A percentile compares a stretch with the other conserved stretches of the same genome.
These are phyloP conservation scores for Microdochium trichocladiopsis DNA, from an alignment of 2,329 filamentous ascomycete genomes.

Conservation along the genomic window DNA sequence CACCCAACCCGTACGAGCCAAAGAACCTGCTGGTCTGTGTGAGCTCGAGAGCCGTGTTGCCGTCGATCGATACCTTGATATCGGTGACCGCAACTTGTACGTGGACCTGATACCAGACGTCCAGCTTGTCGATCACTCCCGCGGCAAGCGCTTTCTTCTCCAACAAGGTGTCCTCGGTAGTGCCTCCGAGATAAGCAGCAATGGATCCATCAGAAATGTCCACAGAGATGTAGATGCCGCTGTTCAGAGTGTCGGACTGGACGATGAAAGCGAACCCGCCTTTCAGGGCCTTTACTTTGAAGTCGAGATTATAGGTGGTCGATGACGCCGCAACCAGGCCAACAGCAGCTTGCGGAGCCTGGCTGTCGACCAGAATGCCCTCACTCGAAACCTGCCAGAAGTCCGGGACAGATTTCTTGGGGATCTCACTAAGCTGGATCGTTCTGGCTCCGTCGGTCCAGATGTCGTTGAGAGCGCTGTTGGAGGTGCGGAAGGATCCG, in stretches of 20 bases:
- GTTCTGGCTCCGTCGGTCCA: conserved; percentile 22
- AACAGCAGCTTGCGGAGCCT: conserved; percentile 15
- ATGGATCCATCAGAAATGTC: conserved; percentile 8
- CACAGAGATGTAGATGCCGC: conserved; percentile 19
- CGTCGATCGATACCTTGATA: conserved; percentile 11
- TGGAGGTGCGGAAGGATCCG: conserved; percentile 19
- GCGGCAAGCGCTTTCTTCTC: neutral
- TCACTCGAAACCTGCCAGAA: too few relatives aligned
- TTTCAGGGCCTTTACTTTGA: conserved; percentile 17
- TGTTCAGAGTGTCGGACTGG: conserved; percentile 19
- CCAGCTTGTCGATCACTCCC: conserved; percentile 1
- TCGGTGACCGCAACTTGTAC: conserved; percentile 10
- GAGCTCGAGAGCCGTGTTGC: conserved; percentile 11
- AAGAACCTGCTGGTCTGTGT: conserved; percentile 16
- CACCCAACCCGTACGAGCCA: conserved; percentile 23
- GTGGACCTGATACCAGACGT: conserved; percentile 6
- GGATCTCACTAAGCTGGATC: conserved; percentile 21
- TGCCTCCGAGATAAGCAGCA: conserved; percentile 8
- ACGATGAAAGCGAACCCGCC: conserved; percentile 21
- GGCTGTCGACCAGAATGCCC: too few relatives aligned
- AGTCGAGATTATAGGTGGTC: conserved; percentile 12
- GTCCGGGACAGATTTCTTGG: conserved; percentile 14
- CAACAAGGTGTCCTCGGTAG: conserved; percentile 1
- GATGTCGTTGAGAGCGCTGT: conserved; percentile 17
- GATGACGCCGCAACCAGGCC: conserved; percentile 9